phyloP scores from a whole-genome alignment of 352 stramenopile genomes.

The Stramenopiles sp. region DNA sequence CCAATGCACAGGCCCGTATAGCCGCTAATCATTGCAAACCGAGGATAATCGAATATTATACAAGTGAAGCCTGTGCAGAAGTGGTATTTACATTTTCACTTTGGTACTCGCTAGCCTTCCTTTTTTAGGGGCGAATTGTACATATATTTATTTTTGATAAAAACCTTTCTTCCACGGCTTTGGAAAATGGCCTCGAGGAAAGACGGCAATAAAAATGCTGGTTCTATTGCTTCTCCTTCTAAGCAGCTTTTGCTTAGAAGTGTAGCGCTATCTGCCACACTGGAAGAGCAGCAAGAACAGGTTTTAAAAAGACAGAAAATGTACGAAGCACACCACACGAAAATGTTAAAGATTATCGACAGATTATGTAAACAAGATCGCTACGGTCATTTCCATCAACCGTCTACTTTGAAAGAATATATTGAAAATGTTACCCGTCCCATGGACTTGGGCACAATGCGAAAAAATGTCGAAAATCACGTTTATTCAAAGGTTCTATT shows the following conservation, averaged over 20 bases:
- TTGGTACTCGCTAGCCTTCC: too few relatives aligned
- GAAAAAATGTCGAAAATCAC: background rate
- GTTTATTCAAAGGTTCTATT: background rate
- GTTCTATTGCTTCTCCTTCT: background rate
- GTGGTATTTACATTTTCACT: too few relatives aligned
- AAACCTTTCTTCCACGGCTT: too few relatives aligned
- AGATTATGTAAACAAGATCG: background rate
- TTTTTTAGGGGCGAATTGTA: too few relatives aligned
- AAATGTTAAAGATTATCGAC: background rate
- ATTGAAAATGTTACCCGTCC: background rate
- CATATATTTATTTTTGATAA: too few relatives aligned
- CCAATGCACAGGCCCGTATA: too few relatives aligned
- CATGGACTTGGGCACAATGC: background rate
- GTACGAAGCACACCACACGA: background rate
- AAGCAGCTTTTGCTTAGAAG: background rate
- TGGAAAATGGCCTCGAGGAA: too few relatives aligned
- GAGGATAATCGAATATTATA: too few relatives aligned
- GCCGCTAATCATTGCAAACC: too few relatives aligned
- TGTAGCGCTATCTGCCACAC: background rate
- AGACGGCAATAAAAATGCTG: background rate
- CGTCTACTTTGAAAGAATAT: background rate
- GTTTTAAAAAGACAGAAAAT: background rate
- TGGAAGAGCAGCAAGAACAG: background rate
- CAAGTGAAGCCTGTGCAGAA: too few relatives aligned
- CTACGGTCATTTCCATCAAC: background rate